These are phyloP conservation scores for Patellifolia procumbens DNA, from an alignment of 179 eudicot species.

Conservation along the genomic window DNA sequence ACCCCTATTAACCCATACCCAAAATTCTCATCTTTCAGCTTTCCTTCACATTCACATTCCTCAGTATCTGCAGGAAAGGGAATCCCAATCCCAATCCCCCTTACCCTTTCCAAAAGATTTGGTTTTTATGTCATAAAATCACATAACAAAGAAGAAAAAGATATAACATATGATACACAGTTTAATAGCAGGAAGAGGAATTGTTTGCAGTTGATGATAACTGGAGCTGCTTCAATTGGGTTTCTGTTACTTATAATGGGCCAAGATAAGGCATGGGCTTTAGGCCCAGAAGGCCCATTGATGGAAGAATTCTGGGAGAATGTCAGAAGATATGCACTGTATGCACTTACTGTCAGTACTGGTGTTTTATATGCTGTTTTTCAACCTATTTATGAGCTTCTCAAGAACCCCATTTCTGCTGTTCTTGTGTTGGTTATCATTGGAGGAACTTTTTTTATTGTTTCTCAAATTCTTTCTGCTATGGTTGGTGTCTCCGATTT, in stretches of 20 bases:
- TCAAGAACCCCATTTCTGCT: slow-evolving; percentile 87
- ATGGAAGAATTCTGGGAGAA: slow-evolving; percentile 98
- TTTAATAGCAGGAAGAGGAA: background rate
- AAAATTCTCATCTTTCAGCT: background rate
- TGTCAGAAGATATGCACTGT: slow-evolving; percentile 87
- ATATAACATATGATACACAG: background rate
- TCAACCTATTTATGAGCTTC: slow-evolving; percentile 68
- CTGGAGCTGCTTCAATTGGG: slow-evolving; percentile 56
- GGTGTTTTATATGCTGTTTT: slow-evolving; percentile 65
- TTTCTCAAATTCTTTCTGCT: slow-evolving; percentile 74
- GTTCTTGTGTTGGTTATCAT: slow-evolving; percentile 55
- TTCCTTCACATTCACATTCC: slow-evolving; percentile 26
- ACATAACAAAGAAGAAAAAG: background rate
- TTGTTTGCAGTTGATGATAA: slow-evolving; percentile 12
- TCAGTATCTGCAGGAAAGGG: background rate
- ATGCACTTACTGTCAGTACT: slow-evolving; percentile 76
- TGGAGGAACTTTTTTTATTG: slow-evolving; percentile 70
- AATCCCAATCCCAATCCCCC: slow-evolving; percentile 29
- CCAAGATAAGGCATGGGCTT: slow-evolving; percentile 64
- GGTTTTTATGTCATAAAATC: background rate
- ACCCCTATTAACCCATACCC: background rate
- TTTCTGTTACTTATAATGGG: slow-evolving; percentile 49
- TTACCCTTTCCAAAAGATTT: background rate
- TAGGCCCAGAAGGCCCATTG: slow-evolving; percentile 89
- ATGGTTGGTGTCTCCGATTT: slow-evolving; percentile 91